Base-by-base conservation (phyloP, 2,329 filamentous ascomycete species). In the Malbranchea zuffiana region DNA sequence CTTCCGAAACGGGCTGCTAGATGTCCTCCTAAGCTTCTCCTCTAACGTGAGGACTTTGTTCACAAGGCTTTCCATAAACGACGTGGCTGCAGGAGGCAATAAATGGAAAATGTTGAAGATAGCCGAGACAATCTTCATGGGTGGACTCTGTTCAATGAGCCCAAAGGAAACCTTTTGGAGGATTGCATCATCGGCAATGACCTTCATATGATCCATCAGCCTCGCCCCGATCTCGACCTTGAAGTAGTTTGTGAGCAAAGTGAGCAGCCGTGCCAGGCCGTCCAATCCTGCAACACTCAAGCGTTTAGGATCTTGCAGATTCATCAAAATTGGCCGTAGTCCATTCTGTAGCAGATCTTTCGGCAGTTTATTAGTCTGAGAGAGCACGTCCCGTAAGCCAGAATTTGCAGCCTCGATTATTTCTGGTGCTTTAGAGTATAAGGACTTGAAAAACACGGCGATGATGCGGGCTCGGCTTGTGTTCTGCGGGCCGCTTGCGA, bases 101-200 rank as follows among this genome's bases (percentile, higher is more conserved):
- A 98, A 71, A 55, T 96, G 87, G 58, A 98, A 98, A 39, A 98
- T 88, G 53, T 94, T 90, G 57, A 98, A 81, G 37, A 96, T 92
- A 0, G 88, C 84, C 2, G 86, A 82, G 24, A 96, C 85, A 31
- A 96, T 82, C 62, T 90, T 93, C 80, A 98, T 94, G 48, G 84
- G 79, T 10, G 75, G 74, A 49, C 90, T 82, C 54, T 96, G 87
- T 57, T 98, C 92, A 41, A 96, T 84, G 47, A 95, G 79, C 1
- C 81, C 87, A 59, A 98, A 98, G 0, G 88, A 95, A 1, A 90
- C 83, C 51, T 87, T 84, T 56, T 96, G 87, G 47, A 96, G 66
- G 10, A 77, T 72, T 35, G 68, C 71, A 2, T 82, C 74, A 41
- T 95, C 86, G 1, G 88, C 87, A 45, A 98, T 86, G 7, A 80